Evolutionary conservation across 2,329 filamentous ascomycete species (phyloP), one percentile per base, ranked within the genome.

Genomic region (Penicillium crustosum): DNA sequence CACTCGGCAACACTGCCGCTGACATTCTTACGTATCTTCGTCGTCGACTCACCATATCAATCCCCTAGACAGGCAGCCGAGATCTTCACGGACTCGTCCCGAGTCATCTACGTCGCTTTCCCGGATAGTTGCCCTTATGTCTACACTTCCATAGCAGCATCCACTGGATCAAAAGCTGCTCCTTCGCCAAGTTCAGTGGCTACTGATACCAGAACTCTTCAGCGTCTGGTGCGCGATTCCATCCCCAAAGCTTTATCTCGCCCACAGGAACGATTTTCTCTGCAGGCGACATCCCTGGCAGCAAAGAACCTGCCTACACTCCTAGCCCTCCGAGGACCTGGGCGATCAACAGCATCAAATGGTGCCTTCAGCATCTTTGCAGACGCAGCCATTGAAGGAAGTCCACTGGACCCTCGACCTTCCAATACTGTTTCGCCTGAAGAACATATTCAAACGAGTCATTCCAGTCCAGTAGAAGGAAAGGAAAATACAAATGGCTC

Each of bases 361-460:
- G 92, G 90, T 1, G 90, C 89, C 6, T 96, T 91, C 86, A 85
- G 86, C 65, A 82, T 92, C 23, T 96, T 95, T 70, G 84, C 88
- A 6, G 85, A 89, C 58, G 86, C 86, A 39, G 74, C 76, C 31
- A 70, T 81, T 33, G 81, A 81, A 61, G 77, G 78, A 42, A 80
- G 78, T 58, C 80, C 81, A 2, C 68, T 83, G 21, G 81, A 83
- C 60, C 81, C 75, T n/a, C 68, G 74, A 64, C 70, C 76, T 6
- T 66, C 74, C 9, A 65, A 67, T 17, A 74, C 70, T 2, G 67
- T 76, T 27, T 55, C 67, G 5, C 67, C 70, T 25, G 65, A 74
- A 41, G 69, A 72, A 49, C 67, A 74, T 61, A 60, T 69, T 44
- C 55, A 59, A 29, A 53, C 63, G 48, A 47, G 54, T 17, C 29